Evolutionary conservation across 2,329 filamentous ascomycete genomes (phyloP).

Genomic region (Aureobasidium sp.): DNA sequence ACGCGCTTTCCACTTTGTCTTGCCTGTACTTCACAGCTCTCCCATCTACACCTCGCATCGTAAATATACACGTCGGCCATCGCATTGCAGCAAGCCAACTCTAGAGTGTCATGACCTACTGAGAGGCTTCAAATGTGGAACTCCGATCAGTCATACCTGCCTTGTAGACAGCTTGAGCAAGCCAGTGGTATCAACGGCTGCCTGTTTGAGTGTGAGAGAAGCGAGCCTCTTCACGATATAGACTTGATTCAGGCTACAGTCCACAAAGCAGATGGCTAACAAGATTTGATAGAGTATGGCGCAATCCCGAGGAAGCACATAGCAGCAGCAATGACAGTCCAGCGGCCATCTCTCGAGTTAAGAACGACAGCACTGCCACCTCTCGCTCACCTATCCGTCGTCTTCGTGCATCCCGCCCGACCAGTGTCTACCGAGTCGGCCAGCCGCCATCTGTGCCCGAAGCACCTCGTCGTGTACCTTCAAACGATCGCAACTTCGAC

Average conservation of each 20-base stretch:
- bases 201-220: neutral
- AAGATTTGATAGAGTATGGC: slow-evolving; percentile 39
- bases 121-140: neutral
- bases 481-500: neutral
- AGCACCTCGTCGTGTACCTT: neutral
- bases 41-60: neutral
- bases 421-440: neutral
- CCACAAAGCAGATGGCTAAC: neutral
- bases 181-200: neutral
- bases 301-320: slow-evolving; percentile 41
- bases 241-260: neutral
- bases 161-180: neutral
- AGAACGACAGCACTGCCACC: slow-evolving; percentile 43
- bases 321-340: slow-evolving; percentile 36
- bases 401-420: slow-evolving; percentile 8
- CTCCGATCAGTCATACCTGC: neutral
- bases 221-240: neutral
- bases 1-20: neutral
- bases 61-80: neutral
- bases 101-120: neutral
- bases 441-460: slow-evolving; percentile 1
- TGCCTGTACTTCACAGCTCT: neutral
- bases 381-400: slow-evolving; percentile 52
- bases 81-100: neutral
- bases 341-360: slow-evolving; percentile 37